Conservation (phyloP, 2,329 filamentous ascomycete species). For the Colletotrichum sp. region DNA sequence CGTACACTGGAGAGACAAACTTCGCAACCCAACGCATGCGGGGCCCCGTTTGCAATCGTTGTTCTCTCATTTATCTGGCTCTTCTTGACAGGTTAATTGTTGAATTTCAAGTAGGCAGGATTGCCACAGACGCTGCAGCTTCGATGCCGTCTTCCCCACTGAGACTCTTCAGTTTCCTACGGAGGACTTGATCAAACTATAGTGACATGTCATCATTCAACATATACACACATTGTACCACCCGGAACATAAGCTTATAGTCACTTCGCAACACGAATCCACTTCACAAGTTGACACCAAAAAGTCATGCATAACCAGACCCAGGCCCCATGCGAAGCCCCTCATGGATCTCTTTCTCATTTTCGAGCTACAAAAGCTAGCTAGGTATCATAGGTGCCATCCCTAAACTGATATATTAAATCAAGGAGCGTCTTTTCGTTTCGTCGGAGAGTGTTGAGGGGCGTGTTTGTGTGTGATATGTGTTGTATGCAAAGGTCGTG, state of each 20-base stretch:
- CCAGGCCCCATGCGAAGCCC: neutral
- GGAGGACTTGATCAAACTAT: neutral
- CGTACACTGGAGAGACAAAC: too few species aligned
- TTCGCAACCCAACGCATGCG: too few species aligned
- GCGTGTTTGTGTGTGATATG: neutral
- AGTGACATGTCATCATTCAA: neutral
- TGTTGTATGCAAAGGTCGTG: neutral
- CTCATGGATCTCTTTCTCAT: neutral
- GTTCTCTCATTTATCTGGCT: too few species aligned
- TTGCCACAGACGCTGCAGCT: neutral
- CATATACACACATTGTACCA: neutral
- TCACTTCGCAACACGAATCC: too few species aligned
- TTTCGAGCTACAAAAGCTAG: neutral
- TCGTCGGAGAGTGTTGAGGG: neutral
- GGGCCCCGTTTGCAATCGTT: too few species aligned
- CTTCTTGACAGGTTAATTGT: too few species aligned
- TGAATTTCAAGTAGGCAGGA: neutral
- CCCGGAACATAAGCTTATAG: neutral
- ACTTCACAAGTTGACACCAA: neutral
- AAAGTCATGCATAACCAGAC: neutral
- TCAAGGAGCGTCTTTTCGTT: neutral
- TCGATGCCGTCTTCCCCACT: neutral
- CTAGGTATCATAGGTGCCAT: slow-evolving; percentile 15
- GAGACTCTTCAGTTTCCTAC: too few species aligned
- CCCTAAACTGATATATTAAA: neutral